These are phyloP conservation scores for Rhodotorula toruloides DNA, from an alignment of 768 basidiomycete species.

Conservation along the genomic window DNA sequence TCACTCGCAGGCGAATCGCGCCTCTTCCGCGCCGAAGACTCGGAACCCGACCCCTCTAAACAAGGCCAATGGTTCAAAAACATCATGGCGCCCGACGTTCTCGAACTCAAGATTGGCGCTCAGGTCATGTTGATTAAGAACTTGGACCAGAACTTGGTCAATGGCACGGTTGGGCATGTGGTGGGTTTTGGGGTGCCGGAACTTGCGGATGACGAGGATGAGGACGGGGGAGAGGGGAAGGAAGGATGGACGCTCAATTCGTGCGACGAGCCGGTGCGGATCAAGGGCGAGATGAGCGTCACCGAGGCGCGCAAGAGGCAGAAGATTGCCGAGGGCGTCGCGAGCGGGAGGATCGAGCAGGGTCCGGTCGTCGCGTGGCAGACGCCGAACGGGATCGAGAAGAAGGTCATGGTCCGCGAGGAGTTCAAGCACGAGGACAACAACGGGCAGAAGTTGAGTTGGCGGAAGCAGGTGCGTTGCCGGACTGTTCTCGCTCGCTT, in stretches of 20 bases:
- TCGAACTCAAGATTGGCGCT: conserved; percentile 70
- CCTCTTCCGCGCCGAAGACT: conserved; percentile 60
- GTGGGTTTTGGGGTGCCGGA: conserved; percentile 58
- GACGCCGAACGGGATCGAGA: conserved; percentile 48
- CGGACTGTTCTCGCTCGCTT: not conserved
- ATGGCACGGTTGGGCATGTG: conserved; percentile 86
- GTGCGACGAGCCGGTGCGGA: conserved; percentile 13
- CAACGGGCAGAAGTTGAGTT: conserved; percentile 46
- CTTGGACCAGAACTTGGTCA: conserved; percentile 73
- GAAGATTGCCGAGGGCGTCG: conserved; percentile 26
- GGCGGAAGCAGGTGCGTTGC: conserved; percentile 39
- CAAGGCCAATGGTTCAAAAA: too few species aligned
- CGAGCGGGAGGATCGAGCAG: conserved; percentile 31
- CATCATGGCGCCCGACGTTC: conserved; percentile 74
- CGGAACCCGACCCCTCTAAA: conserved; percentile 49
- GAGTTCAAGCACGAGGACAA: conserved; percentile 47
- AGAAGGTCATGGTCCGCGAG: conserved; percentile 42
- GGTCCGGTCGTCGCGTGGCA: conserved; percentile 42
- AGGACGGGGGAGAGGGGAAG: conserved; percentile 6
- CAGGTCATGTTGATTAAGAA: conserved; percentile 98
- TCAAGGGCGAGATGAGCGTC: conserved; percentile 7
- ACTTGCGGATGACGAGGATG: conserved; percentile 49
- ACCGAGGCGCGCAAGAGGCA: conserved; percentile 19
- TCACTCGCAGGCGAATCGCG: conserved; percentile 55
- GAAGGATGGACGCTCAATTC: not conserved